Conservation (phyloP, 78 protist genomes). For the Guillardia theta region DNA sequence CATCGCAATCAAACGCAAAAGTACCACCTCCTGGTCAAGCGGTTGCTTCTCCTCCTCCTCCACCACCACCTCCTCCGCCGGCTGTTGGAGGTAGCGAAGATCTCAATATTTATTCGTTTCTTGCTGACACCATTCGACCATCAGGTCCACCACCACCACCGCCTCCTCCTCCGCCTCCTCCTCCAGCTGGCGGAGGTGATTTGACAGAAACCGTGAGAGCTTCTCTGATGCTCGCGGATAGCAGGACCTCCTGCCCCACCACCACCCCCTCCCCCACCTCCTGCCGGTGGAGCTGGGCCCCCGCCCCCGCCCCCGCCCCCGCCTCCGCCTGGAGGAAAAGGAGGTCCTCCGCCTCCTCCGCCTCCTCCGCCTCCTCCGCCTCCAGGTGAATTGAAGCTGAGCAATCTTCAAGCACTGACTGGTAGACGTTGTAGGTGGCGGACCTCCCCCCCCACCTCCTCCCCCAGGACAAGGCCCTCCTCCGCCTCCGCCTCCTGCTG, state of each 20-base stretch:
- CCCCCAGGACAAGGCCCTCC: not conserved
- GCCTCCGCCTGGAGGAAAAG: not conserved
- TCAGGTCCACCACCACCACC: not conserved
- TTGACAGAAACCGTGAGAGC: too few species aligned
- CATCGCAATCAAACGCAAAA: too few species aligned
- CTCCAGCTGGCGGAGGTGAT: not conserved
- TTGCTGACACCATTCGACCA: too few species aligned
- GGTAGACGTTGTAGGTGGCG: not conserved
- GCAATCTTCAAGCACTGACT: too few species aligned
- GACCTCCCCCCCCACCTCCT: constrained; percentile 12
- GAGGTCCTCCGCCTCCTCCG: not conserved
- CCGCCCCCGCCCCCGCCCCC: constrained; percentile 10
- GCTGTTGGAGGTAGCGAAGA: too few species aligned
- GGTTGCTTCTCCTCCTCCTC: too few species aligned
- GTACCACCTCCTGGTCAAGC: too few species aligned
- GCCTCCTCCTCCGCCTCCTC: constrained; percentile 10
- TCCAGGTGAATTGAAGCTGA: not conserved
- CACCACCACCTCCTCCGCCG: too few species aligned
- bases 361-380: constrained; percentile 10
- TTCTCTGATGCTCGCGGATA: too few species aligned
- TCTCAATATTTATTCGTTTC: too few species aligned
- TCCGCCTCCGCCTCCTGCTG: constrained; percentile 24
- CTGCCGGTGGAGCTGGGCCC: not conserved
- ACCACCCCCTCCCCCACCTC: not conserved
- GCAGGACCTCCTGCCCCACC: not conserved